phyloP scores from a whole-genome alignment of 106 monocot species.

The Phalaenopsis aphrodite region DNA sequence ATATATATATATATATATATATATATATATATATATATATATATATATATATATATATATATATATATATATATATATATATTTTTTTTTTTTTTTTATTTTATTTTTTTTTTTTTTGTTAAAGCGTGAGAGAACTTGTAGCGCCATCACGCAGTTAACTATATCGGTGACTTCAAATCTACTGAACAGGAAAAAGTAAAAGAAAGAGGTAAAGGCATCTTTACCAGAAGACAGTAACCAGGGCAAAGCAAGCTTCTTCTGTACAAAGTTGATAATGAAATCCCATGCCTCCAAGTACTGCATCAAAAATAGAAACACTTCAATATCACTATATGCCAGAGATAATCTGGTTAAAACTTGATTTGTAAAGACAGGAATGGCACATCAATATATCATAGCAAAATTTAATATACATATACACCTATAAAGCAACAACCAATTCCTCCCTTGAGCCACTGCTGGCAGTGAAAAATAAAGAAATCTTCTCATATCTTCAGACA shows the following conservation, averaged over 20 bases:
- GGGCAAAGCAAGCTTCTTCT: slow-evolving; percentile 90
- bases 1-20: no score
- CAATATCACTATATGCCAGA: slow-evolving; percentile 1
- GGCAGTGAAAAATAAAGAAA: slow-evolving; percentile 74
- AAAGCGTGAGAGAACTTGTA: neutral
- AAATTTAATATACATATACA: slow-evolving; percentile 15
- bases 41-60: no score
- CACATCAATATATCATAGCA: neutral
- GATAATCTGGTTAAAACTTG: slow-evolving; percentile 2
- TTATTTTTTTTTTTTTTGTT: neutral
- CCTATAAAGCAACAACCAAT: slow-evolving; percentile 95
- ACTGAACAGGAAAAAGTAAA: neutral
- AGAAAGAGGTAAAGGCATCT: neutral
- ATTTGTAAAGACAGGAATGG: neutral
- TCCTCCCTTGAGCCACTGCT: slow-evolving; percentile 61
- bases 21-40: no score
- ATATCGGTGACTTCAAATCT: neutral
- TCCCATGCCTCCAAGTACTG: slow-evolving; percentile 98
- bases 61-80: no score
- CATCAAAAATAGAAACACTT: slow-evolving; percentile 10
- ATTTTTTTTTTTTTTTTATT: no score
- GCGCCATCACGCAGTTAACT: neutral
- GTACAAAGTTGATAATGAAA: slow-evolving; percentile 88
- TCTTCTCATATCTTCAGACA: slow-evolving; percentile 60
- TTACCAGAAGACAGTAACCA: slow-evolving; percentile 82